phyloP scores from a whole-genome alignment of 805 yeast genomes.

The Kuraishia hungarica region DNA sequence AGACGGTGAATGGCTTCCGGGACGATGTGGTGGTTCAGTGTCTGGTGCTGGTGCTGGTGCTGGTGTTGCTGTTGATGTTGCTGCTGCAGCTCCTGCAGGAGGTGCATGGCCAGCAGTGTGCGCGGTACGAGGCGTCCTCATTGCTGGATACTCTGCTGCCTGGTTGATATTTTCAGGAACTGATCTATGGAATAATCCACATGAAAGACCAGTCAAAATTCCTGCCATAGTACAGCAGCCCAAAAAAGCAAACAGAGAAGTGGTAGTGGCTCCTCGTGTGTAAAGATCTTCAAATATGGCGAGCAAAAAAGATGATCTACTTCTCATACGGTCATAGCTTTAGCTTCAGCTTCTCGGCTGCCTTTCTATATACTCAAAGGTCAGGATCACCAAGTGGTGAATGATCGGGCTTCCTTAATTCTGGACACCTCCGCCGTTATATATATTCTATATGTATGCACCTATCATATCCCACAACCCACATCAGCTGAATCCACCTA shows the following conservation, averaged over 20 bases:
- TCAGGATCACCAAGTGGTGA: too few relatives aligned
- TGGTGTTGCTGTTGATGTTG: background rate
- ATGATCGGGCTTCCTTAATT: too few relatives aligned
- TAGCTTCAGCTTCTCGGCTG: too few relatives aligned
- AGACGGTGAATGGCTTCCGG: background rate
- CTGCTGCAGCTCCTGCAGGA: background rate
- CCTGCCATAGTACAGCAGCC: background rate
- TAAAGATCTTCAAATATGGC: too few relatives aligned
- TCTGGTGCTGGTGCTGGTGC: background rate
- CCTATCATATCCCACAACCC: background rate
- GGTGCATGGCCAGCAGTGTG: background rate
- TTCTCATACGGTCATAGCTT: too few relatives aligned
- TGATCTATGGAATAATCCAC: background rate
- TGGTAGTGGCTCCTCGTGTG: background rate
- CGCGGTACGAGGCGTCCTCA: background rate
- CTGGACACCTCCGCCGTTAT: too few relatives aligned
- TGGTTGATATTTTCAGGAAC: background rate
- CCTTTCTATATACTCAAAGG: too few relatives aligned
- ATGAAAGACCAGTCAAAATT: background rate
- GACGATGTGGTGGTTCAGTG: background rate
- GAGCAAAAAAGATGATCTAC: too few relatives aligned
- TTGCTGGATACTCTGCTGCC: background rate
- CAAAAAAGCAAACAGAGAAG: too few relatives aligned
- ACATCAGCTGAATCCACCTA: too few relatives aligned
- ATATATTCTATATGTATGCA: too few relatives aligned